Percentiles rank a stretch among this genome's conserved stretches.
Conservation (phyloP, 1,139 yeast genomes). For the Geotrichum aggregatum region DNA sequence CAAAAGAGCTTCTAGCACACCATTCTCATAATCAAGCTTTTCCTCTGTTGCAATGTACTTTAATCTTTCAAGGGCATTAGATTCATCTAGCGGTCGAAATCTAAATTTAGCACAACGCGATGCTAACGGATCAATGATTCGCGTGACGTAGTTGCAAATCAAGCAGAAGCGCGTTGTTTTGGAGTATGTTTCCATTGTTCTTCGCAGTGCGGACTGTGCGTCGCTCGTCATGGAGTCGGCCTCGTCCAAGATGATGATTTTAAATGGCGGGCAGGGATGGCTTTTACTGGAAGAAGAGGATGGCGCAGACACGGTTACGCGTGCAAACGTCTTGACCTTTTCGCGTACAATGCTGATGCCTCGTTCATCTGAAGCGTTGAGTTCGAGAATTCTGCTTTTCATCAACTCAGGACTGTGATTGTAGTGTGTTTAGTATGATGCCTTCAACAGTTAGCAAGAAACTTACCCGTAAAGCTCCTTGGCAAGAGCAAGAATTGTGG, state of each 20-base stretch:
- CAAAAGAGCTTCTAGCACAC: slow-evolving; percentile 59
- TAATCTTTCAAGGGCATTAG: slow-evolving; percentile 65
- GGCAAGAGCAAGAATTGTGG: slow-evolving; percentile 84
- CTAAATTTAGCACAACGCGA: slow-evolving; percentile 94
- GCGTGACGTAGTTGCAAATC: slow-evolving; percentile 90
- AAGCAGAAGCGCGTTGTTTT: slow-evolving; percentile 87
- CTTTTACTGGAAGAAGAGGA: slow-evolving; percentile 57
- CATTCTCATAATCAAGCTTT: slow-evolving; percentile 46
- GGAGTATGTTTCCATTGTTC: slow-evolving; percentile 95
- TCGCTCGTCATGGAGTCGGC: slow-evolving; percentile 99
- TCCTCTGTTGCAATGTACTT: slow-evolving; percentile 54
- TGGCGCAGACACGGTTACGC: slow-evolving; percentile 81
- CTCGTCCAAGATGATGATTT: slow-evolving; percentile 80
- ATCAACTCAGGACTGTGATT: slow-evolving; percentile 42
- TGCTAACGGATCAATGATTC: slow-evolving; percentile 94
- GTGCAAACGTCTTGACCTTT: slow-evolving; percentile 86
- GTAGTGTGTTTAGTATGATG: not conserved
- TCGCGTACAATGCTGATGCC: slow-evolving; percentile 91
- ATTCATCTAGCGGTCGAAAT: slow-evolving; percentile 70
- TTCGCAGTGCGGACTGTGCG: slow-evolving; percentile 90
- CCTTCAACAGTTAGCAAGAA: too few species aligned
- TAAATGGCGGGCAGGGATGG: slow-evolving; percentile 94
- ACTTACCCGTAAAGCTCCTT: slow-evolving; percentile 65
- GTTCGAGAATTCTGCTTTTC: slow-evolving; percentile 76
- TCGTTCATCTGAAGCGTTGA: slow-evolving; percentile 94